Base-by-base conservation (phyloP, 108 stramenopile genomes). In the Nannochloropsis oceanica region DNA sequence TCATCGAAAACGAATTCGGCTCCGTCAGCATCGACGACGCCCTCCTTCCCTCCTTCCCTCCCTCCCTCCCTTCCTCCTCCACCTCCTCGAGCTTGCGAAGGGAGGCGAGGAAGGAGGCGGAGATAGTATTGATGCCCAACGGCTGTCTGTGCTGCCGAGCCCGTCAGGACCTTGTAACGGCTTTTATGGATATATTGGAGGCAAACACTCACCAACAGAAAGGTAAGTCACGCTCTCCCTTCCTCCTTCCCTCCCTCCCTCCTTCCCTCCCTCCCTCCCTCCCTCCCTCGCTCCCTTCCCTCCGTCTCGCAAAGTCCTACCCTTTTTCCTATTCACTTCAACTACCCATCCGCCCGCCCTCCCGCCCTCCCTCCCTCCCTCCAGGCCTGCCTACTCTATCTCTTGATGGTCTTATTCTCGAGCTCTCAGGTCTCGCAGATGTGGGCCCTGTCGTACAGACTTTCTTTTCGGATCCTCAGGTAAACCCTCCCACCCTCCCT, bases 401-500 rank as follows among this genome's bases (percentile, higher is more conserved):
- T 13, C 93, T 99, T 84, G 94, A 99, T 82, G 95, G 93, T 3
- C 87, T 99, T 83, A 92, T 99, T 82, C 94, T 99, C 81, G 97
- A 99, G 87, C 96, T 96, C 22, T 96, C 96, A 0, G 98, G 98
- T 18, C 85, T 99, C 3, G 96, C 96, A 0, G 95, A 97, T 85
- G 94, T 95, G 8, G 93, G 91, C 0, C 94, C 95, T 25, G 94
- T 97, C 18, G 92, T 92, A 59, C 96, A 97, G 85, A 98, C 99
- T 8, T 97, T 99, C 84, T 97, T 97, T 86, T 90, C 94, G 22
- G 95, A 97, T 86, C 93, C 95, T 18, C 13, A 50, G 46, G 46
- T 50, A 50, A n/a, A n/a, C n/a, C n/a, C n/a, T n/a, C n/a, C n/a
- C n/a, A n/a, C n/a, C n/a, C n/a, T n/a, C n/a, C n/a, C n/a, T n/a